Conservation (phyloP, 202 grass and related monocot genomes). For the Brachypodium distachyon region DNA sequence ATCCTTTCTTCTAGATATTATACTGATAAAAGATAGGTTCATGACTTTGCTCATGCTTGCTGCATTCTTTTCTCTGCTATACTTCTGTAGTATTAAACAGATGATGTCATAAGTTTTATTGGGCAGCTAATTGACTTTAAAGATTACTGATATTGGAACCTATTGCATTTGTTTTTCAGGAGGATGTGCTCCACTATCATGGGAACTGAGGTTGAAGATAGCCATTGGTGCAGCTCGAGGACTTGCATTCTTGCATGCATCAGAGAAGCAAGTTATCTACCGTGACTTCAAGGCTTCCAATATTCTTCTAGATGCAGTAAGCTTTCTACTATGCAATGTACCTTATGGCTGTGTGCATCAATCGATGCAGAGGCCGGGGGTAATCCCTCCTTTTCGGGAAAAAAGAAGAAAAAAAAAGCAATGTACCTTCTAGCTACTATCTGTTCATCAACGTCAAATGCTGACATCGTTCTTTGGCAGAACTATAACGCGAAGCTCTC, state of each 20-base stretch:
- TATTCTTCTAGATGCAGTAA: constrained; percentile 79
- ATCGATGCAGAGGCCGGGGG: no score
- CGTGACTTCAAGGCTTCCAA: constrained; percentile 83
- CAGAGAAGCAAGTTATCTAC: constrained; percentile 80
- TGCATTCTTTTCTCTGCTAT: background rate
- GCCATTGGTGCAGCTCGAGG: constrained; percentile 70
- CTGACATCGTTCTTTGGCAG: constrained; percentile 11
- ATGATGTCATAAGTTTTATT: background rate
- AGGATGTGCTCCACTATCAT: constrained; percentile 48
- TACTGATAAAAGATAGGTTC: background rate
- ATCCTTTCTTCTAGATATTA: background rate
- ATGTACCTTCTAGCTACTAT: background rate
- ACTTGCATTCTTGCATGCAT: constrained; percentile 70
- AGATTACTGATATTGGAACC: background rate
- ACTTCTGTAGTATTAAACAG: background rate
- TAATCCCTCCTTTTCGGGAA: no score
- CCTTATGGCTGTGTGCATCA: no score
- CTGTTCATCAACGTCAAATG: background rate
- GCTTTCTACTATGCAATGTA: background rate
- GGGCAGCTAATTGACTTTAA: background rate
- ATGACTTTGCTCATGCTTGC: background rate
- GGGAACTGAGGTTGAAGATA: constrained; percentile 74
- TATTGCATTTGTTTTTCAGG: constrained; percentile 20
- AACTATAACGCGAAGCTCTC: constrained; percentile 80
- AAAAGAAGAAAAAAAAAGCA: no score